Conservation (phyloP, 176 grass and related monocot species). For the Phoenix dactylifera region DNA sequence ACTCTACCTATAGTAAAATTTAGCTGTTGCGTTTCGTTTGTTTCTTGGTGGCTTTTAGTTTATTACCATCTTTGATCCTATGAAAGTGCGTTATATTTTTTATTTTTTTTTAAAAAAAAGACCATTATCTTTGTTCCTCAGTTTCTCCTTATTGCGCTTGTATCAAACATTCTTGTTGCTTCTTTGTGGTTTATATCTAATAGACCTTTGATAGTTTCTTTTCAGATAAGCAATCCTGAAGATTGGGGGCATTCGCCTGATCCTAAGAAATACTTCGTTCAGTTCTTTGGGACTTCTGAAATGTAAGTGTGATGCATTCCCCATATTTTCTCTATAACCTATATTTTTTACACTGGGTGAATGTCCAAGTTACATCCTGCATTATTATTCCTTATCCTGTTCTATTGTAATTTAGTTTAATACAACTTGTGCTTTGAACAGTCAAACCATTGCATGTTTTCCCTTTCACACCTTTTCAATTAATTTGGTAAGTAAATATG, state of each 20-base stretch:
- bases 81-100: no score
- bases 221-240: conserved; percentile 21
- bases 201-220: background rate
- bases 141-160: background rate
- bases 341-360: background rate
- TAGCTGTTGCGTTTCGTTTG: no score
- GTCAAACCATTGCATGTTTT: no score
- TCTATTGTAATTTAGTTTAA: no score
- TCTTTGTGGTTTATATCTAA: background rate
- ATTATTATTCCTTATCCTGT: background rate
- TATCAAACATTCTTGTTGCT: conserved; percentile 11
- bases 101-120: background rate
- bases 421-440: no score
- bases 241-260: conserved; percentile 14
- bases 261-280: conserved; percentile 23
- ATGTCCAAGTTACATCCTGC: background rate
- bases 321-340: background rate
- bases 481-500: no score
- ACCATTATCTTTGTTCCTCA: background rate
- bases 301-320: conserved; percentile 10
- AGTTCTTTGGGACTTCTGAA: conserved; percentile 27
- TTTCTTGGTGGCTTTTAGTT: no score
- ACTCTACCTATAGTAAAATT: no score
- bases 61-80: no score
- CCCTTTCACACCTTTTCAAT: no score